Conservation (phyloP, 2,329 filamentous ascomycete species). For the Neocucurbitaria cava region DNA sequence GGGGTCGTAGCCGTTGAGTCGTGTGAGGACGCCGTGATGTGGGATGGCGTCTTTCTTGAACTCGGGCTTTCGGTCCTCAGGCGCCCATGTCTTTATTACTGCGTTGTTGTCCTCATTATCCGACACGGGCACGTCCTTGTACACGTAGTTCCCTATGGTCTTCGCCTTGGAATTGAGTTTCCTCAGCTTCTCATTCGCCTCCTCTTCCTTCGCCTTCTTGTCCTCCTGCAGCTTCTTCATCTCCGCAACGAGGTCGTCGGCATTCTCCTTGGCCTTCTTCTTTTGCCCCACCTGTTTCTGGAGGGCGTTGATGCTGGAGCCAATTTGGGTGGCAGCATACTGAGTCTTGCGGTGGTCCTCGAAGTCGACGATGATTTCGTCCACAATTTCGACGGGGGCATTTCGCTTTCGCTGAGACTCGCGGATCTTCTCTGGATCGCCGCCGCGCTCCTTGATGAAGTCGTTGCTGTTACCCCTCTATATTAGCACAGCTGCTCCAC, state of each 20-base stretch:
- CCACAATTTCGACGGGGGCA: slow-evolving; percentile 82
- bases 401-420: slow-evolving; percentile 86
- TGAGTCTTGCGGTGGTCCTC: slow-evolving; percentile 83
- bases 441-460: slow-evolving; percentile 77
- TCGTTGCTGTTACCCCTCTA: slow-evolving; percentile 53
- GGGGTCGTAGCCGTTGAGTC: slow-evolving; percentile 89
- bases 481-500: slow-evolving; percentile 13
- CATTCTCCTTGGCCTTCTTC: slow-evolving; percentile 91
- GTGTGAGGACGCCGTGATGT: slow-evolving; percentile 90
- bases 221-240: slow-evolving; percentile 80
- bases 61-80: slow-evolving; percentile 74
- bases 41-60: slow-evolving; percentile 84
- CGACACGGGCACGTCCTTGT: slow-evolving; percentile 83
- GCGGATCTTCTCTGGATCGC: slow-evolving; percentile 88
- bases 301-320: slow-evolving; percentile 82
- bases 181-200: slow-evolving; percentile 76
- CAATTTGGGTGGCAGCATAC: slow-evolving; percentile 80
- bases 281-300: slow-evolving; percentile 90
- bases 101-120: slow-evolving; percentile 89
- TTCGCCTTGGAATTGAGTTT: slow-evolving; percentile 79
- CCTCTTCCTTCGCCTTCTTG: slow-evolving; percentile 79
- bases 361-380: slow-evolving; percentile 87
- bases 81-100: slow-evolving; percentile 78
- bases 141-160: slow-evolving; percentile 89
- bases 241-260: slow-evolving; percentile 77